These are phyloP conservation scores for Aspergillus incahuasiensis DNA, from an alignment of 495 filamentous ascomycete genomes.

Conservation along the genomic window DNA sequence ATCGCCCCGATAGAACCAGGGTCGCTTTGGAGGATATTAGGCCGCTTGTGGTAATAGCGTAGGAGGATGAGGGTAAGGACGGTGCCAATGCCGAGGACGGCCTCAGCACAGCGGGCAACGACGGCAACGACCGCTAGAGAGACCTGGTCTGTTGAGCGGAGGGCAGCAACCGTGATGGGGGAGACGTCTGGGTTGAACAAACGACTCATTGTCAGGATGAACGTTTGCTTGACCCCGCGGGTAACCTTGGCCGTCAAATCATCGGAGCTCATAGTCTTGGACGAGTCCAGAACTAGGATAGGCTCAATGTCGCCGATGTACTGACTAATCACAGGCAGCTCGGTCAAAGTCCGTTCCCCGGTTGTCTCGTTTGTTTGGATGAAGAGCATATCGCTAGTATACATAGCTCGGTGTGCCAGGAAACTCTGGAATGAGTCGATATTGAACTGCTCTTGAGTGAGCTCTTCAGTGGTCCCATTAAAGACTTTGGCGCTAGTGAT, in stretches of 20 bases:
- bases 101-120: constrained; percentile 31
- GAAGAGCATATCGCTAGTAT: constrained; percentile 39
- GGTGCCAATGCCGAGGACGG: constrained; percentile 25
- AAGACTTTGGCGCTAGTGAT: constrained; percentile 26
- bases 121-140: constrained; percentile 31
- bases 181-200: constrained; percentile 31
- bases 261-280: constrained; percentile 27
- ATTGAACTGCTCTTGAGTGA: constrained; percentile 29
- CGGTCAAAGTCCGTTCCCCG: constrained; percentile 27
- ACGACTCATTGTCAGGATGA: constrained; percentile 33
- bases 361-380: constrained; percentile 30
- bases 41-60: constrained; percentile 28
- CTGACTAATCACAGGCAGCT: constrained; percentile 36
- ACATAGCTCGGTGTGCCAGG: constrained; percentile 31
- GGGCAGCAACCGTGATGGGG: constrained; percentile 23
- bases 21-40: constrained; percentile 36
- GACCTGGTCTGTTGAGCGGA: constrained; percentile 25
- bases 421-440: constrained; percentile 34
- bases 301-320: constrained; percentile 33
- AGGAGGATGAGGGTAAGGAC: constrained; percentile 27
- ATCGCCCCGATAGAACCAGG: constrained; percentile 40
- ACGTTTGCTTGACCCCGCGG: constrained; percentile 31
- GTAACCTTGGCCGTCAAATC: constrained; percentile 32
- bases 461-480: constrained; percentile 13
- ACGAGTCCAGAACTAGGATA: constrained; percentile 31